These are phyloP conservation scores for Candida tibetensis DNA, from an alignment of 805 yeast species.

Conservation along the genomic window DNA sequence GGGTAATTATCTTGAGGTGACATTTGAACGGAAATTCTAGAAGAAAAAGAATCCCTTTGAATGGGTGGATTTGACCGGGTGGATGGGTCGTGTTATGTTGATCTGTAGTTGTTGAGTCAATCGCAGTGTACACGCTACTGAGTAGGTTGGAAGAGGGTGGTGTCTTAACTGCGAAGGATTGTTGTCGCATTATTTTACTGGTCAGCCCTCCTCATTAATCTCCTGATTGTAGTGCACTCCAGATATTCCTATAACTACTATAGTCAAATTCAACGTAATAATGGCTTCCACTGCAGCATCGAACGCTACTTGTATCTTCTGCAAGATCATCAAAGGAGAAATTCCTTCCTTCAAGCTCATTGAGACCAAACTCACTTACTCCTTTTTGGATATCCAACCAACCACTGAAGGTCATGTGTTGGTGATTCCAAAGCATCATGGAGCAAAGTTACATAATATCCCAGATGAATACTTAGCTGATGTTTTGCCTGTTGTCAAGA, in stretches of 20 bases:
- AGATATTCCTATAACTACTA: constrained; percentile 4
- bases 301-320: constrained; percentile 77
- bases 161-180: too few relatives aligned
- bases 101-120: too few relatives aligned
- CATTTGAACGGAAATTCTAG: too few relatives aligned
- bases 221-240: too few relatives aligned
- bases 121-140: too few relatives aligned
- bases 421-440: constrained; percentile 90
- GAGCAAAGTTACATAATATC: constrained; percentile 85
- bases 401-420: constrained; percentile 85
- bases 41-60: too few relatives aligned
- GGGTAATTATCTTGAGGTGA: too few relatives aligned
- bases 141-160: too few relatives aligned
- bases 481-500: constrained; percentile 83
- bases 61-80: too few relatives aligned
- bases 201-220: too few relatives aligned
- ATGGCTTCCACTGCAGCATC: constrained; percentile 19
- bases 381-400: constrained; percentile 93
- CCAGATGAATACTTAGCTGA: constrained; percentile 91
- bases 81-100: too few relatives aligned
- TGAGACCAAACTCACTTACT: constrained; percentile 78
- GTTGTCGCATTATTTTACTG: too few relatives aligned
- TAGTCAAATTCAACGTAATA: not conserved
- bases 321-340: constrained; percentile 93
- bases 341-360: constrained; percentile 89